These are phyloP conservation scores for Gillenia trifoliata DNA, from an alignment of 306 rosid genomes.

Conservation along the genomic window DNA sequence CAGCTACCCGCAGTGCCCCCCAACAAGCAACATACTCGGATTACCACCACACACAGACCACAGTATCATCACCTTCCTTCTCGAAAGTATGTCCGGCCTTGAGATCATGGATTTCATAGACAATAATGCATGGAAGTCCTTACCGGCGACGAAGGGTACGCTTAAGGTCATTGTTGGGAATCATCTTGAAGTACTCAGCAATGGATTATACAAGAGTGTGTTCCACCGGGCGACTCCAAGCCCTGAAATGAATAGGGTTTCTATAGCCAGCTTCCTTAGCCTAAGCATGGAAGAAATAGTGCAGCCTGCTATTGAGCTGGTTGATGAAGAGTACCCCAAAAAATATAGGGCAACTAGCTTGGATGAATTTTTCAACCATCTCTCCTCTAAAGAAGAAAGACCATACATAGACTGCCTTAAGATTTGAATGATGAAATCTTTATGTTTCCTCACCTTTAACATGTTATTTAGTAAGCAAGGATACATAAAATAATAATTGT, in stretches of 20 bases:
- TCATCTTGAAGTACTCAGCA: conserved; percentile 11
- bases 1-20: neutral
- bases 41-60: conserved; percentile 8
- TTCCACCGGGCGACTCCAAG: neutral
- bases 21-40: conserved; percentile 1
- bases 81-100: conserved; percentile 5
- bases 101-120: conserved; percentile 5
- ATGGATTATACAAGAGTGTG: conserved; percentile 7
- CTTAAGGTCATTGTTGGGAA: conserved; percentile 1
- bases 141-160: neutral
- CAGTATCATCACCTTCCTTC: conserved; percentile 13
- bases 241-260: neutral
- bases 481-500: too few relatives aligned
- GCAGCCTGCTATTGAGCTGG: conserved; percentile 12
- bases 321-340: neutral
- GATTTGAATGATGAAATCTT: neutral
- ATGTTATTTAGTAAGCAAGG: neutral
- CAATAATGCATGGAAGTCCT: neutral
- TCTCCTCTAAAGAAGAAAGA: conserved; percentile 6
- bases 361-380: neutral
- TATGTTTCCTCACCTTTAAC: neutral
- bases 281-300: conserved; percentile 3
- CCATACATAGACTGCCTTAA: neutral
- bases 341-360: conserved; percentile 8
- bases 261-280: neutral